A percentile compares a stretch with the other conserved stretches of the same genome.
Conservation (phyloP, 768 basidiomycete species). For the Naematelia aurantialba region DNA sequence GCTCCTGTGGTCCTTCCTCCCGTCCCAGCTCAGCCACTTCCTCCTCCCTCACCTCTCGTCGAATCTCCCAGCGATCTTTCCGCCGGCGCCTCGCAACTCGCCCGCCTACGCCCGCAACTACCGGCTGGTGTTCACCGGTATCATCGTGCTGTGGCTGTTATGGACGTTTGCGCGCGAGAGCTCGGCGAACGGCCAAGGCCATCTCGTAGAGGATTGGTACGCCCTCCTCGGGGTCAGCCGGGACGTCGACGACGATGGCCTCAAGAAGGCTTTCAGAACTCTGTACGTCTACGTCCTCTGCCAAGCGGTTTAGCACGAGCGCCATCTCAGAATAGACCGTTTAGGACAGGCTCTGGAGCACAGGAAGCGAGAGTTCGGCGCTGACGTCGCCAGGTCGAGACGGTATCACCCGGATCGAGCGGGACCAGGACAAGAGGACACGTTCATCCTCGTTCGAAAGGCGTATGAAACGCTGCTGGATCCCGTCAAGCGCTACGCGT, state of each 20-base stretch:
- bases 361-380: background rate
- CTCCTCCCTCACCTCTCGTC: conserved; percentile 24
- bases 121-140: conserved; percentile 19
- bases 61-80: conserved; percentile 29
- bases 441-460: conserved; percentile 35
- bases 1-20: conserved; percentile 33
- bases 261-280: conserved; percentile 32
- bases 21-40: conserved; percentile 22
- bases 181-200: background rate
- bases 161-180: conserved; percentile 23
- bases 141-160: conserved; percentile 22
- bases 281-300: conserved; percentile 24
- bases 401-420: conserved; percentile 40
- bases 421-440: conserved; percentile 16
- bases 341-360: background rate
- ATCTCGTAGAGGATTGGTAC: conserved; percentile 32
- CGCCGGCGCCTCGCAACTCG: conserved; percentile 20
- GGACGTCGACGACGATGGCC: conserved; percentile 31
- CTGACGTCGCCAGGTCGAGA: conserved; percentile 28
- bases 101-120: conserved; percentile 26
- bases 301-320: background rate
- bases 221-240: conserved; percentile 26
- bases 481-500: conserved; percentile 40
- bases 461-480: conserved; percentile 39
- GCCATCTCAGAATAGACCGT: background rate